Percentiles rank a stretch among this genome's conserved stretches.
phyloP scores from a whole-genome alignment of 2,329 filamentous ascomycete species.

The Plenodomus lindquistii region DNA sequence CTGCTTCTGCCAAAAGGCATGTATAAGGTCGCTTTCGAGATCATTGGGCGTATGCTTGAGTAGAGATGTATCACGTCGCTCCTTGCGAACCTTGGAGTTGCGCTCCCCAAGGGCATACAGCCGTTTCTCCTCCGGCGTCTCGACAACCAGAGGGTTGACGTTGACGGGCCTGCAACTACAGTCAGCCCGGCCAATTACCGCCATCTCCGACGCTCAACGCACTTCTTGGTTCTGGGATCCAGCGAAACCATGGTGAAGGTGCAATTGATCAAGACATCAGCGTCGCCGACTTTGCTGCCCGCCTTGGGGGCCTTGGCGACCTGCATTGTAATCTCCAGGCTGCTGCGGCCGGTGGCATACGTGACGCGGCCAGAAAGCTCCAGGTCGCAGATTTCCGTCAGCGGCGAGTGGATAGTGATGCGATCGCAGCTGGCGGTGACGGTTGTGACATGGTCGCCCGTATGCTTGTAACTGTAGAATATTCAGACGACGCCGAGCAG shows the following conservation, averaged over 20 bases:
- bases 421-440: slow-evolving; percentile 67
- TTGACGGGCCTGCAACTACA: slow-evolving; percentile 55
- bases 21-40: slow-evolving; percentile 72
- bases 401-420: slow-evolving; percentile 69
- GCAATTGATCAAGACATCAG: slow-evolving; percentile 71
- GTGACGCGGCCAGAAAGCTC: slow-evolving; percentile 71
- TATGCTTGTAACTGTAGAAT: slow-evolving; percentile 63
- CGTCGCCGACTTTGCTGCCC: slow-evolving; percentile 59
- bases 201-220: neutral
- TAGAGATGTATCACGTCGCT: slow-evolving; percentile 62
- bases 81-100: slow-evolving; percentile 69
- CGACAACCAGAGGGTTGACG: slow-evolving; percentile 63
- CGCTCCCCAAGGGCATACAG: slow-evolving; percentile 66
- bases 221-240: slow-evolving; percentile 68
- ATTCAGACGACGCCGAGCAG: slow-evolving; percentile 17
- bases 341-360: slow-evolving; percentile 73
- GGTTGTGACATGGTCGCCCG: slow-evolving; percentile 65
- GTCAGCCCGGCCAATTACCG: neutral
- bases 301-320: slow-evolving; percentile 68
- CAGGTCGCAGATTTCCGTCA: slow-evolving; percentile 78
- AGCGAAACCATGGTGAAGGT: slow-evolving; percentile 79
- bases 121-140: slow-evolving; percentile 67
- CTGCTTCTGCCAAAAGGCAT: slow-evolving; percentile 73
- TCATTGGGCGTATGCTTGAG: slow-evolving; percentile 70
- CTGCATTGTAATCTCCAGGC: slow-evolving; percentile 74